phyloP scores from a whole-genome alignment of 768 basidiomycete genomes.

The Phaffia tasmanica region DNA sequence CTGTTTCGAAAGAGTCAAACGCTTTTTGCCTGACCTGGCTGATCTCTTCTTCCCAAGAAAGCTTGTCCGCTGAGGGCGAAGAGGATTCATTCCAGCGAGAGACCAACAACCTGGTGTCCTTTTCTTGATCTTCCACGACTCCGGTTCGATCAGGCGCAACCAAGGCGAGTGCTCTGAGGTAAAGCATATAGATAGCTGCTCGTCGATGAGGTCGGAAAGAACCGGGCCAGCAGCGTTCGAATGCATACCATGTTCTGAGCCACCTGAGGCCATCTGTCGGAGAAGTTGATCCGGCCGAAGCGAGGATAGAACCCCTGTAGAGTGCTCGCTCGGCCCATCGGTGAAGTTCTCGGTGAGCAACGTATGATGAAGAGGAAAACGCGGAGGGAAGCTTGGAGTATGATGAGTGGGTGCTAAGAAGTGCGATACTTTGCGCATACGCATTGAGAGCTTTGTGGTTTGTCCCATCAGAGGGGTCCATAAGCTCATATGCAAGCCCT shows the following conservation, averaged over 20 bases:
- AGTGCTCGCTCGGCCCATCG: slow-evolving; percentile 71
- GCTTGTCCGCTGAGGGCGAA: slow-evolving; percentile 24
- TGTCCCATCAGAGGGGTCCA: slow-evolving; percentile 23
- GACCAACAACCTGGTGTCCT: no score
- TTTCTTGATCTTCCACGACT: slow-evolving; percentile 11
- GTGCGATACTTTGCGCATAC: slow-evolving; percentile 30
- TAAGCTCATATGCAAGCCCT: slow-evolving; percentile 61
- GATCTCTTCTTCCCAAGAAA: slow-evolving; percentile 53
- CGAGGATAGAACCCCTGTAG: slow-evolving; percentile 65
- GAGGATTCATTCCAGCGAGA: slow-evolving; percentile 24
- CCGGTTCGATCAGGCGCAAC: slow-evolving; percentile 25
- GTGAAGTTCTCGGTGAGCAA: slow-evolving; percentile 65
- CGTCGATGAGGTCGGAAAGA: slow-evolving; percentile 67
- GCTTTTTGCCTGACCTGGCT: slow-evolving; percentile 61
- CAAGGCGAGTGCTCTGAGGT: slow-evolving; percentile 57
- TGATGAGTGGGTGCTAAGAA: slow-evolving; percentile 27
- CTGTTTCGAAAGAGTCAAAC: slow-evolving; percentile 53
- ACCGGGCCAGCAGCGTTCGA: slow-evolving; percentile 56
- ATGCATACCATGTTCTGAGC: slow-evolving; percentile 36
- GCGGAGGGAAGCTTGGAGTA: slow-evolving; percentile 25
- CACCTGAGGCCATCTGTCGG: slow-evolving; percentile 30
- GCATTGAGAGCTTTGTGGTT: slow-evolving; percentile 28
- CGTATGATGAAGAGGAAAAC: slow-evolving; percentile 28
- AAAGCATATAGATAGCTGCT: slow-evolving; percentile 55
- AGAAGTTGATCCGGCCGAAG: slow-evolving; percentile 43